phyloP scores from a whole-genome alignment of 352 stramenopile genomes.

The Saprolegnia parasitica region DNA sequence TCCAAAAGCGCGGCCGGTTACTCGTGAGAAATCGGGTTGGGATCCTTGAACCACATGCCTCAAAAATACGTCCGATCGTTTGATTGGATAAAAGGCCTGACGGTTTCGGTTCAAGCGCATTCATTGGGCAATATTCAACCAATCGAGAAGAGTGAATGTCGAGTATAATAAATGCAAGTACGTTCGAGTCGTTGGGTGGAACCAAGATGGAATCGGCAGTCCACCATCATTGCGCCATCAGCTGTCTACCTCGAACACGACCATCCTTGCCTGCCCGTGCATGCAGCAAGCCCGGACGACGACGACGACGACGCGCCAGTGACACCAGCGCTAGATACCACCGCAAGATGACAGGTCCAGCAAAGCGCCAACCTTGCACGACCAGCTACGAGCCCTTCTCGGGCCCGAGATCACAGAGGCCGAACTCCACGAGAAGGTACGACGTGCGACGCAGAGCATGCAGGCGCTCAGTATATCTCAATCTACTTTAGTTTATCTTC shows the following conservation, averaged over 20 bases:
- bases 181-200: not conserved
- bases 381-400: slow-evolving; percentile 55
- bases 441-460: slow-evolving; percentile 33
- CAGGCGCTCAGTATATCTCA: slow-evolving; percentile 3
- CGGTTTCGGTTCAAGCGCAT: not conserved
- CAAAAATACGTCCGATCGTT: not conserved
- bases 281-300: not conserved
- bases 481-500: slow-evolving; percentile 28
- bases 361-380: slow-evolving; percentile 36
- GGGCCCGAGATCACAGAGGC: slow-evolving; percentile 57
- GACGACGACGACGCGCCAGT: not conserved
- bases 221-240: not conserved
- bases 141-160: not conserved
- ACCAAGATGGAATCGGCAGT: not conserved
- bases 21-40: not conserved
- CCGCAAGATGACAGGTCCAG: not conserved
- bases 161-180: not conserved
- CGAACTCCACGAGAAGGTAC: slow-evolving; percentile 43
- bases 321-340: not conserved
- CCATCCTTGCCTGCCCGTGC: not conserved
- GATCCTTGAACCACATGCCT: not conserved
- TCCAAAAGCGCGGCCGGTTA: not conserved
- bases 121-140: slow-evolving; percentile 11
- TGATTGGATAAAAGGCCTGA: slow-evolving; percentile 23
- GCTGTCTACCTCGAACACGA: not conserved